Evolutionary conservation across 1,284 basidiomycete species (phyloP), one percentile per base, ranked within the genome.

Genomic region (Cutaneotrichosporon sp.): DNA sequence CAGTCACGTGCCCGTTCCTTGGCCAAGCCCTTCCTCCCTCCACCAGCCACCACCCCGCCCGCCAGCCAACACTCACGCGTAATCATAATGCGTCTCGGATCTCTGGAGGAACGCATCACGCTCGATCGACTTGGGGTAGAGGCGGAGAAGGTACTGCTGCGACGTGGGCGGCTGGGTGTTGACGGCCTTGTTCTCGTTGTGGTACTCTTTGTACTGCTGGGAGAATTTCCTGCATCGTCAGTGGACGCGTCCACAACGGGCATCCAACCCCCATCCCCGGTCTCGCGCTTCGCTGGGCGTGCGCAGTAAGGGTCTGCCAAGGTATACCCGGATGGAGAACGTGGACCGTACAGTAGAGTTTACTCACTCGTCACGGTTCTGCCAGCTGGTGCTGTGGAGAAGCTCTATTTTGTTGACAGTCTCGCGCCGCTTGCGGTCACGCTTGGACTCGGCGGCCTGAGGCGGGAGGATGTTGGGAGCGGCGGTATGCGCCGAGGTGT

Each of bases 391-490:
- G 22, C 80, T 78, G 62, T 82, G 80, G 29, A 82, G 72, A 33
- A 79, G 70, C 67, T 82, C 79, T 27, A 84, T 80, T 67, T 81
- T 80, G 64, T 82, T 82, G 58, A 82, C 78, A 52, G 82, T 82
- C 63, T 83, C 82, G 31, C 82, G 67, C 47, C 82, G 67, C 66
- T 82, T 81, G 69, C 81, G 78, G 67, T 83, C 82, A n/a, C 81
- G 73, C 69, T 83, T 83, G 52, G 72, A 78, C 67, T 80, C 78
- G 6, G 70, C 57, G 42, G 69, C 65, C 59, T 72, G 71, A 0
- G 75, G 73, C 8, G 74, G 74, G 18, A 78, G 63, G 49, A 77
- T 72, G 27, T 65, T 73, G 16, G 72, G 73, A 4, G 67, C 56
- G n/a, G 54, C 47, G 29, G 63, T 57, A 9, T 66, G 58, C 2